Evolutionary conservation across 257 asterid species (phyloP).

Genomic region (Capsicum rhomboideum): DNA sequence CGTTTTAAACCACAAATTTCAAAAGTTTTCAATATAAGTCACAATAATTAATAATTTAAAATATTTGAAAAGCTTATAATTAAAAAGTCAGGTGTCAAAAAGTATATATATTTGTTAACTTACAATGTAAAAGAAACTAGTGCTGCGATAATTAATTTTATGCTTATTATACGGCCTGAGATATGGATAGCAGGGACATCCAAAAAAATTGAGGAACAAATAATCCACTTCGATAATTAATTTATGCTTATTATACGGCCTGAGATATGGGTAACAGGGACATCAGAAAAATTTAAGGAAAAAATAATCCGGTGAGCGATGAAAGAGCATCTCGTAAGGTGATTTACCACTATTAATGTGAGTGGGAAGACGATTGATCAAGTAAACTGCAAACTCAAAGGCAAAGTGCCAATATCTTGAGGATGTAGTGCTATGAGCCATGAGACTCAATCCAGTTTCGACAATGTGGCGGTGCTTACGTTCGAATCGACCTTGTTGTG

Average conservation of each 20-base stretch:
- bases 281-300: no score
- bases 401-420: background rate
- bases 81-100: no score
- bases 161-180: background rate
- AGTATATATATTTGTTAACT: no score
- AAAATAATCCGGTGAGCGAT: background rate
- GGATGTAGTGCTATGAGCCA: background rate
- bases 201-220: background rate
- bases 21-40: no score
- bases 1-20: no score
- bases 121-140: no score
- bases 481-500: background rate
- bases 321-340: background rate
- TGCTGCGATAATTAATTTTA: background rate
- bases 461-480: background rate
- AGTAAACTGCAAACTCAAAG: background rate
- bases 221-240: no score
- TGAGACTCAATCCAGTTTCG: background rate
- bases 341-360: background rate
- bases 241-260: no score
- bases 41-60: no score
- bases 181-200: background rate
- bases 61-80: no score
- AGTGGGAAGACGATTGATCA: background rate
- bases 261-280: no score